Evolutionary conservation across 2,329 filamentous ascomycete species (phyloP), one percentile per base, ranked within the genome.

Genomic region (Sarocladium oryzae): DNA sequence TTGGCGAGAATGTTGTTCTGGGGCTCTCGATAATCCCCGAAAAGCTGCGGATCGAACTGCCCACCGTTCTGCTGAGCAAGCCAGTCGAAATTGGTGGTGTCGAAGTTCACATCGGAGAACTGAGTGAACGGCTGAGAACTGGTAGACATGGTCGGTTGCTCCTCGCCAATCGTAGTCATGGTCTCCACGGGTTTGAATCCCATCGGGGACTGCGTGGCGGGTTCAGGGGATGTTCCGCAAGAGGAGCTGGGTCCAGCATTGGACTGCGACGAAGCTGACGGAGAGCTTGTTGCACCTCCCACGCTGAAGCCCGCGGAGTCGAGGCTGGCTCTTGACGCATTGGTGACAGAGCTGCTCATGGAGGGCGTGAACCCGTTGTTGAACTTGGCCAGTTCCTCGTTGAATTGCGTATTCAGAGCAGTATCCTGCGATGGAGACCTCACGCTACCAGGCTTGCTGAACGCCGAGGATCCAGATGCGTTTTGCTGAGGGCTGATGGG

Each of bases 1-100:
- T 72, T 84, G 57, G 75, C 73, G 16, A 95, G 70, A 13, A 95
- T 78, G 51, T 85, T 92, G 52, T 89, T 87, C 61, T 95, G 89
- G 0, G 89, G 84, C 62, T 99, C 93, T 50, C 93, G 85, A 69
- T 96, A 97, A 59, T 90, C 88, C 51, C 87, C 88, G 66, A 96
- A 97, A 4, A 97, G 76, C 51, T 93, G 84, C 0, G 93, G 92
- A 55, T 97, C 91, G 61, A 97, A 96, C 56, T 87, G 83, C 52
- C 88, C 88, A 52, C 85, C 85, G 60, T 90, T 92, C 64, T 95
- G 88, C 60, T 86, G 84, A 35, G 84, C 79, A 48, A 93, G 74
- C 81, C 86, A 91, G 64, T 88, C 85, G 59, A 89, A 76, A 58
- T 80, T 79, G 58, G 72, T 76, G 53, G 74, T 67, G 55, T 77